Evolutionary conservation across 306 rosid genomes (phyloP), one percentile per base, ranked within the genome.

Genomic region (Acacia confusa): DNA sequence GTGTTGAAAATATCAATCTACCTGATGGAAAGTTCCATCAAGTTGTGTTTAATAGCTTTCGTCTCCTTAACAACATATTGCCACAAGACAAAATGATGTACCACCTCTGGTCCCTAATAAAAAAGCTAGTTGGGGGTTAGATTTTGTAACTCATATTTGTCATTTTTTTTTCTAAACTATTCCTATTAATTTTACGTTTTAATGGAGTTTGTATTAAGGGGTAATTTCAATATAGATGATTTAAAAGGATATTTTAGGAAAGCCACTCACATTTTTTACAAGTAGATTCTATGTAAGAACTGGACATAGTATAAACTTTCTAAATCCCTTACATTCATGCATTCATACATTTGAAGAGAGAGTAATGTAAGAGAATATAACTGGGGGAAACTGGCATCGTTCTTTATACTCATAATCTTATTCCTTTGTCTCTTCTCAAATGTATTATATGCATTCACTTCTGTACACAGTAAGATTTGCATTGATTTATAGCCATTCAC

Each of bases 1-100:
- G 19, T 28, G 22, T 40, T 78, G 53, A 44, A 17, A 65, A 19
- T 19, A 64, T 30, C 11, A 9, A 78, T 60, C 25, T 71, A 45
- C 13, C 73, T 43, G 44, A 69, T 41, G 17, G 43, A 57, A 71
- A 43, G 50, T 71, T 43, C 27, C 64, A 27, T 43, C 83, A 70
- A 28, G 43, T n/a, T 20, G 36, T 68, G 38, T 68, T 27, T 20
- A 41, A 22, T 10, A 38, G 38, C 36, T 78, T 3, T 19, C 32
- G 17, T 68, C 50, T 15, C 1, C 38, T 45, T 16, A 32, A 20
- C 30, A 60, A 60, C 36, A 25, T 24, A 43, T 57, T 58, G 50
- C 78, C 36, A 43, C 15, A 14, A 43, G 6, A 19, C 72, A 13
- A 9, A 15, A 52, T 60, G 61, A 44, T 24, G 66, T 3, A 2